Conservation (phyloP, 805 yeast genomes). For the Saccharomycopsis selenospora region DNA sequence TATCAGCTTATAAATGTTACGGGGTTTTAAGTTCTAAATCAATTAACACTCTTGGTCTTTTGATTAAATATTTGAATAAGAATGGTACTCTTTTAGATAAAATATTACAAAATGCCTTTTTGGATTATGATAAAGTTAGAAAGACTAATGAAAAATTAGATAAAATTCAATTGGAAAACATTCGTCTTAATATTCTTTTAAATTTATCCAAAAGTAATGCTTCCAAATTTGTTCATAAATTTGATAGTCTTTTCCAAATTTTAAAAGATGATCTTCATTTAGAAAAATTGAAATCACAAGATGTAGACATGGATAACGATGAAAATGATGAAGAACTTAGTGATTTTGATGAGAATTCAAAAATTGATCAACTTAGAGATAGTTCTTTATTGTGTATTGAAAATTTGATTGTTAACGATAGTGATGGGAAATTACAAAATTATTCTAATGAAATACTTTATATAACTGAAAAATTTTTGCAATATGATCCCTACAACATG, state of each 20-base stretch:
- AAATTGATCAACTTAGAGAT: slow-evolving; percentile 17
- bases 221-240: slow-evolving; percentile 1
- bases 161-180: slow-evolving; percentile 8
- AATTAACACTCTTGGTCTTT: slow-evolving; percentile 9
- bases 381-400: slow-evolving; percentile 14
- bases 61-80: slow-evolving; percentile 1
- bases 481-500: slow-evolving; percentile 16
- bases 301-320: background rate
- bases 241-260: slow-evolving; percentile 8
- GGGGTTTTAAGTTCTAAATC: slow-evolving; percentile 16
- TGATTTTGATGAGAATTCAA: slow-evolving; percentile 11
- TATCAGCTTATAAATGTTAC: slow-evolving; percentile 12
- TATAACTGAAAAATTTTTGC: slow-evolving; percentile 9
- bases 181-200: slow-evolving; percentile 11
- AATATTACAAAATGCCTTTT: slow-evolving; percentile 3
- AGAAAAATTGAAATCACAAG: slow-evolving; percentile 3
- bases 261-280: slow-evolving; percentile 10
- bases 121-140: slow-evolving; percentile 3
- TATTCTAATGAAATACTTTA: background rate
- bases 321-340: slow-evolving; percentile 4
- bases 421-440: background rate
- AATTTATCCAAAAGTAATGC: slow-evolving; percentile 5
- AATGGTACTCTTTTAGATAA: background rate
- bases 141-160: slow-evolving; percentile 3
- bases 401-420: background rate